Percentiles rank a stretch among this genome's conserved stretches.
Conservation (phyloP, 2,329 filamentous ascomycete species). For the Botrytis medusae region DNA sequence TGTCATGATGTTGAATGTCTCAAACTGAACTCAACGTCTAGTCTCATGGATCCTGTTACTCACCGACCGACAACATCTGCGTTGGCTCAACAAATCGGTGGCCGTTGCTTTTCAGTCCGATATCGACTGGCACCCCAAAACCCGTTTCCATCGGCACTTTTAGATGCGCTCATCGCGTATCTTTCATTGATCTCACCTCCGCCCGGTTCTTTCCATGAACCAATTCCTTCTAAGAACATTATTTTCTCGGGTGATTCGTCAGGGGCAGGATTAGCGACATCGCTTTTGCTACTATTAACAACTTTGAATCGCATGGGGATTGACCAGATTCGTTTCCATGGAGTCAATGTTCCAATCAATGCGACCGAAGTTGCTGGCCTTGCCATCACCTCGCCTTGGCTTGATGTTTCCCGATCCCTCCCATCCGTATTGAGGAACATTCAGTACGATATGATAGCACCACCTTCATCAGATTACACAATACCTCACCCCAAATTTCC, state of each 20-base stretch:
- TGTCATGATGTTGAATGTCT: not conserved
- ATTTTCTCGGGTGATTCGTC: slow-evolving; percentile 72
- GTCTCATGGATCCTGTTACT: slow-evolving; percentile 66
- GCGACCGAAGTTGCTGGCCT: slow-evolving; percentile 68
- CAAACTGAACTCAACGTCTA: slow-evolving; percentile 44
- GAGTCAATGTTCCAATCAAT: slow-evolving; percentile 46
- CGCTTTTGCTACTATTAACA: slow-evolving; percentile 67
- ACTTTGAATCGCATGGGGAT: slow-evolving; percentile 53
- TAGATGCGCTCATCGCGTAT: slow-evolving; percentile 73
- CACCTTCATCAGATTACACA: slow-evolving; percentile 45
- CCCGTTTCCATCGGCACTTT: slow-evolving; percentile 70
- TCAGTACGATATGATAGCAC: slow-evolving; percentile 63
- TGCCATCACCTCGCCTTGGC: slow-evolving; percentile 65
- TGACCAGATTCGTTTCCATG: slow-evolving; percentile 58
- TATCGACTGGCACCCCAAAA: slow-evolving; percentile 75
- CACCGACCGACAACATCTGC: slow-evolving; percentile 60
- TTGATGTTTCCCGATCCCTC: slow-evolving; percentile 65
- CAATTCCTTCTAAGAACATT: slow-evolving; percentile 64
- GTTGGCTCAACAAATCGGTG: slow-evolving; percentile 65
- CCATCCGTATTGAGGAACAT: slow-evolving; percentile 54
- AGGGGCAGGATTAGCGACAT: slow-evolving; percentile 68
- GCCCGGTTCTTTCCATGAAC: slow-evolving; percentile 62
- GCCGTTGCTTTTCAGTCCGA: slow-evolving; percentile 63
- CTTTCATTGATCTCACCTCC: slow-evolving; percentile 67
- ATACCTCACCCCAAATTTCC: slow-evolving; percentile 42